Conservation (phyloP, 108 stramenopile species). For the Mediolabrus comicus region DNA sequence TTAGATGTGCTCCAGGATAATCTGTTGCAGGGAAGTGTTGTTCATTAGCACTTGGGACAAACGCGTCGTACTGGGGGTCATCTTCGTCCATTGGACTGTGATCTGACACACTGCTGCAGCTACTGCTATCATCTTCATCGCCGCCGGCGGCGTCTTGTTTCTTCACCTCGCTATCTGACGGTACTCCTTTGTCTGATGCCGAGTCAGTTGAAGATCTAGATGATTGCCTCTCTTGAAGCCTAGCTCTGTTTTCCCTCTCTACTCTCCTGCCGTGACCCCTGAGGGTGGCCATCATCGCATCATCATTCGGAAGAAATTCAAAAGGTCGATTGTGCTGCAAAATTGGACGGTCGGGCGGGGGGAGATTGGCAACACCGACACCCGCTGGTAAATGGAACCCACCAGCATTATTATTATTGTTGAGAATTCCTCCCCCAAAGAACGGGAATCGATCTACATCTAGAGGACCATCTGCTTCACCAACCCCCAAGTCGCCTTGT, state of each 20-base stretch:
- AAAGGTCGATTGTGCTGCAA: conserved; percentile 20
- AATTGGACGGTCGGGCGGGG: conserved; percentile 4
- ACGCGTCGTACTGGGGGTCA: conserved; percentile 28
- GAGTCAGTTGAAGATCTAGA: background rate
- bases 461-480: background rate
- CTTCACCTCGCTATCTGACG: background rate
- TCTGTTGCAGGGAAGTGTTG: conserved; percentile 1
- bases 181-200: background rate
- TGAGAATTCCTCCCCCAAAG: conserved; percentile 10
- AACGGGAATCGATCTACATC: conserved; percentile 1
- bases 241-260: background rate
- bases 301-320: conserved; percentile 24
- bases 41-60: conserved; percentile 35
- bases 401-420: conserved; percentile 2
- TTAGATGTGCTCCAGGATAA: conserved; percentile 19
- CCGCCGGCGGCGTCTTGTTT: background rate
- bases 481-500: conserved; percentile 2
- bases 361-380: conserved; percentile 2
- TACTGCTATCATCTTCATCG: conserved; percentile 16
- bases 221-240: background rate
- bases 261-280: conserved; percentile 26
- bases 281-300: conserved; percentile 24
- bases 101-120: conserved; percentile 30
- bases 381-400: background rate
- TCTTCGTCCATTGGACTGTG: conserved; percentile 7